Evolutionary conservation across 441 rosid genomes (phyloP), one percentile per base, ranked within the genome.

Genomic region (Syzygium malaccense): DNA sequence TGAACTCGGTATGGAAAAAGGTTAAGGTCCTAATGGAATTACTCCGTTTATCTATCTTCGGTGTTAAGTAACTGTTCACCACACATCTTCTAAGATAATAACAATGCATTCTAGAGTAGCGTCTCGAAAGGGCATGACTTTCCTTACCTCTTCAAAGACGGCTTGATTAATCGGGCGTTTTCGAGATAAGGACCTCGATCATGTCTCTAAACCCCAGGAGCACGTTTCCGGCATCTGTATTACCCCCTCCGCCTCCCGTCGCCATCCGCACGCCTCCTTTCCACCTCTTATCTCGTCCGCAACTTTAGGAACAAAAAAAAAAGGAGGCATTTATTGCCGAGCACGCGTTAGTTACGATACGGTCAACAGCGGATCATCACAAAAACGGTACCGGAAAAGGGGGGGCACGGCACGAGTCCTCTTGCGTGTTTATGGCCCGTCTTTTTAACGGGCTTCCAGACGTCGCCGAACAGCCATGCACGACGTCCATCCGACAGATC

Each of bases 101-200:
- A 28, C 4, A 28, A 14, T 15, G 13, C 0, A 0, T 60, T 60
- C 4, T 6, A 28, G 13, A 17, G 1, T 28, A 28, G n/a, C 2
- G 1, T 14, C 28, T 58, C 14, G 11, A 37, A 2, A 13, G 1
- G 8, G 0, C 33, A 6, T 20, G 26, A 20, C 7, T 4, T 9
- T 68, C 33, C 14, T 33, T 19, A 71, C 14, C 49, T 37, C 41
- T 37, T 37, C 20, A 3, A 71, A 71, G 2, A 37, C 4, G 12
- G 15, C 11, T 68, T 37, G 12, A 37, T 37, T 37, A 28, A 4
- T 11, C 45, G 1, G 6, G 0, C 7, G 4, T 71, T 33, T 20
- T 37, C 1, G 8, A 12, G 80, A 37, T 23, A 1, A 11, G 28
- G 17, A 37, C 8, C 1, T 37, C 6, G 51, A 71, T 45, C 48